Evolutionary conservation across 2,329 filamentous ascomycete species (phyloP).

Genomic region (Orbilia ellipsospora): DNA sequence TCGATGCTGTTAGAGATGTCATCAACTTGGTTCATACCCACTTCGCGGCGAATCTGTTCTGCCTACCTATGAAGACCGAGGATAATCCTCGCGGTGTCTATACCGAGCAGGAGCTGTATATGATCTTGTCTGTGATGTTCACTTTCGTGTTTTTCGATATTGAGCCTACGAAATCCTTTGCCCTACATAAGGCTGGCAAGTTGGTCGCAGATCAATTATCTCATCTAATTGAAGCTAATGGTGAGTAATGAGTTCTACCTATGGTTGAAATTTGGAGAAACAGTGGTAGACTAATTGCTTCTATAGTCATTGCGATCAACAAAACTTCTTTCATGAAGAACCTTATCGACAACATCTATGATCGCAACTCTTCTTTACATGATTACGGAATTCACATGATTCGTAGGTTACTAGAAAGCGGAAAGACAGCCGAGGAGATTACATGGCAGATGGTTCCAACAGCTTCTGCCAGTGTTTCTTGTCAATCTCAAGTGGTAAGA

Average conservation of each 20-base stretch:
- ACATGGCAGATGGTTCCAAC: constrained; percentile 79
- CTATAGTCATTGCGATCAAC: constrained; percentile 60
- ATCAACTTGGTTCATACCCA: constrained; percentile 69
- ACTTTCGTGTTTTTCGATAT: constrained; percentile 74
- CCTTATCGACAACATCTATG: constrained; percentile 64
- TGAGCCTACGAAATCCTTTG: constrained; percentile 75
- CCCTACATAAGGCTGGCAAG: constrained; percentile 70
- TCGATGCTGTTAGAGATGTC: constrained; percentile 75
- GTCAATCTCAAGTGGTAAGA: constrained; percentile 71
- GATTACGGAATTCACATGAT: constrained; percentile 75
- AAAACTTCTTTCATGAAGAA: constrained; percentile 69
- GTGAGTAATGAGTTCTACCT: constrained; percentile 64
- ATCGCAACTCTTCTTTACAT: constrained; percentile 66
- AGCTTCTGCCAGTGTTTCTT: constrained; percentile 74
- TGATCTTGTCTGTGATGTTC: constrained; percentile 74
- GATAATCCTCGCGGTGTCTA: constrained; percentile 67
- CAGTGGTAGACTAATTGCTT: not conserved
- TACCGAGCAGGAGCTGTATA: constrained; percentile 70
- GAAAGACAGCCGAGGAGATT: constrained; percentile 73
- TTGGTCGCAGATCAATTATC: constrained; percentile 71
- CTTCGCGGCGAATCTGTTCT: constrained; percentile 69
- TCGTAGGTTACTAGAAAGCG: constrained; percentile 72
- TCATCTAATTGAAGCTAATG: constrained; percentile 71
- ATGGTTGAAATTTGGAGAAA: not conserved
- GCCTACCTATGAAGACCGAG: constrained; percentile 69